Evolutionary conservation across 306 rosid species (phyloP), one percentile per base, ranked within the genome.

Genomic region (Inga laurina): DNA sequence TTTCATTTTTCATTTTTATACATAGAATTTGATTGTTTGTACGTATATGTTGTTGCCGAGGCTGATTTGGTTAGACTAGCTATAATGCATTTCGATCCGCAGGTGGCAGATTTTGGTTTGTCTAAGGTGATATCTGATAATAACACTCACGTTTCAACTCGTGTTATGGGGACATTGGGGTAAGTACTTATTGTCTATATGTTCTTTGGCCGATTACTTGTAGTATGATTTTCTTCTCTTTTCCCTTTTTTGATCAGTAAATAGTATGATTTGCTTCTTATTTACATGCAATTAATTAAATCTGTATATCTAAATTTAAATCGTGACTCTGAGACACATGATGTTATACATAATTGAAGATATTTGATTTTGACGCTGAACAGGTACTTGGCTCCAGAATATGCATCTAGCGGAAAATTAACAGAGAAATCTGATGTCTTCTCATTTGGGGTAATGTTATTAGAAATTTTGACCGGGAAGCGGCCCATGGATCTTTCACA

Each of bases 81-180:
- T 30, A 27, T 43, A 65, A 57, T 48, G 66, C 75, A 85, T 72
- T 71, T 76, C 22, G 18, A 79, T 52, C 32, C 11, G 66, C 52
- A 95, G 98, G 98, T 95, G 83, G 98, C 97, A 45, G 98, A 95
- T 90, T 95, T 93, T 77, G 98, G 98, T 82, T 83, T 95, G 88
- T 97, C 98, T 59, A 95, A 95, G 87, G 75, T 92, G 43, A 90
- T 97, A 37, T 75, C 90, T 4, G 98, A 95, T 79, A 93, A 85
- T 70, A 82, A 87, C 76, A 95, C 98, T 80, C 98, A 95, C 52
- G 97, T 95, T 21, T 92, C 98, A 18, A 95, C 98, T 56, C 85
- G 97, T 79, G 95, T 93, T 62, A 95, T 95, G 98, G 98, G 98
- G 49, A 93, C 97, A 52, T 90, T 95, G 76, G 98, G 98, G 97